Evolutionary conservation across 2,329 filamentous ascomycete species (phyloP), one percentile per base, ranked within the genome.

Genomic region (Ophioceras dolichostomum): DNA sequence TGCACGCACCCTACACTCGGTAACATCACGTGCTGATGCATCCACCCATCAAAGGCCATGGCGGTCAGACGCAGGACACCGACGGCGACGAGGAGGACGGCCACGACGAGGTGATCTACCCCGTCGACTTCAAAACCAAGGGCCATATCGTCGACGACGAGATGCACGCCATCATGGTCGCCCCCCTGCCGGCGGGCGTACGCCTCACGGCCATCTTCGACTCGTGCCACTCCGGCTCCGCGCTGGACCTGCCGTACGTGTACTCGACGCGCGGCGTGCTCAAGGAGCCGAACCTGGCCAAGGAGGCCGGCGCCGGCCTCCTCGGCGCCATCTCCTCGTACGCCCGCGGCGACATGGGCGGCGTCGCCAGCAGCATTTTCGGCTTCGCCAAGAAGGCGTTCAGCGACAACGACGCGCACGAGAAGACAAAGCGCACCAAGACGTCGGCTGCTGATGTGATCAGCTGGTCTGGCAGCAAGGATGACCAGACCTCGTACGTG

Each of bases 381-480:
- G 76, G 77, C 32, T 74, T 96, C 52, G 77, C 93, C 60, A 95
- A 95, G 68, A 83, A 87, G 55, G 87, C 86, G 14, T 82, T 84
- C 17, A 73, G 65, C 42, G 88, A 88, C 47, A 62, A 62, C 36
- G 79, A 91, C 47, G 76, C 81, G 26, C 79, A 80, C 14, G 73
- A 93, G 61, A 79, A 77, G 56, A 84, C 88, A 44, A 70, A 85
- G 55, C 73, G 82, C 47, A 96, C 89, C 30, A 93, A 93, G 65
- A 96, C 91, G 13, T 91, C 83, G 38, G 81, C 88, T 2, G 91
- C 91, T 29, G 91, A 98, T 59, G 91, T 98, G 22, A 76, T 98
- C 55, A 94, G 95, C 84, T 94, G 88, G 83, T 94, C 85, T 43
- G 91, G 91, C 40, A 93, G 85, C 64, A 95, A 94, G 61, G 91